phyloP scores from a whole-genome alignment of 2,329 filamentous ascomycete genomes.

The Aureobasidium zeae region DNA sequence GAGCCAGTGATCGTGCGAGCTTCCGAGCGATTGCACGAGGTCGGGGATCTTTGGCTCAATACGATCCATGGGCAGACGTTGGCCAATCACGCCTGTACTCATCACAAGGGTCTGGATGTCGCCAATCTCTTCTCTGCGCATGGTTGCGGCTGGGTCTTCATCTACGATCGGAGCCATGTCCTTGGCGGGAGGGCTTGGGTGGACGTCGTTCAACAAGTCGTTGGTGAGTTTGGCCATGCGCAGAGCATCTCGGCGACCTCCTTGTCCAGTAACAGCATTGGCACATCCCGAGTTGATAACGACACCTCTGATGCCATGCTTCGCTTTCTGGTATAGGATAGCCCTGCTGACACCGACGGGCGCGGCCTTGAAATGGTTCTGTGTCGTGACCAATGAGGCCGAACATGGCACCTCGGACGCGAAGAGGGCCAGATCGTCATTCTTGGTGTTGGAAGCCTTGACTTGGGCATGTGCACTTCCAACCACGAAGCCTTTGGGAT shows the following conservation, averaged over 20 bases:
- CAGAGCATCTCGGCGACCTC: conserved; percentile 78
- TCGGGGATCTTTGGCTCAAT: conserved; percentile 75
- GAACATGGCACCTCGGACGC: conserved; percentile 80
- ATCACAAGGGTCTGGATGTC: conserved; percentile 71
- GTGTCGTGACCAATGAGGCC: conserved; percentile 81
- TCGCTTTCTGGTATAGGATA: conserved; percentile 51
- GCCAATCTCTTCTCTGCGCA: conserved; percentile 22
- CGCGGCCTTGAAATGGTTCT: conserved; percentile 95
- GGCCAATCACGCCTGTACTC: conserved; percentile 97
- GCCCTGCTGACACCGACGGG: conserved; percentile 78
- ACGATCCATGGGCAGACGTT: conserved; percentile 86
- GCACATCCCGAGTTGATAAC: conserved; percentile 94
- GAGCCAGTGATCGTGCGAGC: conserved; percentile 78
- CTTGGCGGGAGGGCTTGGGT: not conserved
- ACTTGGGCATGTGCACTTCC: conserved; percentile 87
- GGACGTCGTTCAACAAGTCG: conserved; percentile 42
- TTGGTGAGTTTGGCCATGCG: conserved; percentile 77
- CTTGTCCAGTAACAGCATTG: conserved; percentile 89
- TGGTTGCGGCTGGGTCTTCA: not conserved
- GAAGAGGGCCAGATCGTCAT: conserved; percentile 83
- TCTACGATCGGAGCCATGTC: no score
- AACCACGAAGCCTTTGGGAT: conserved; percentile 81
- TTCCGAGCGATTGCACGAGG: conserved; percentile 61
- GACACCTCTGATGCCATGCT: conserved; percentile 65
- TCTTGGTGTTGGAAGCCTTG: conserved; percentile 83